A percentile compares a stretch with the other conserved stretches of the same genome.
These are phyloP conservation scores for Chlorella sp. DNA, from an alignment of 139 green algal species.

Conservation along the genomic window DNA sequence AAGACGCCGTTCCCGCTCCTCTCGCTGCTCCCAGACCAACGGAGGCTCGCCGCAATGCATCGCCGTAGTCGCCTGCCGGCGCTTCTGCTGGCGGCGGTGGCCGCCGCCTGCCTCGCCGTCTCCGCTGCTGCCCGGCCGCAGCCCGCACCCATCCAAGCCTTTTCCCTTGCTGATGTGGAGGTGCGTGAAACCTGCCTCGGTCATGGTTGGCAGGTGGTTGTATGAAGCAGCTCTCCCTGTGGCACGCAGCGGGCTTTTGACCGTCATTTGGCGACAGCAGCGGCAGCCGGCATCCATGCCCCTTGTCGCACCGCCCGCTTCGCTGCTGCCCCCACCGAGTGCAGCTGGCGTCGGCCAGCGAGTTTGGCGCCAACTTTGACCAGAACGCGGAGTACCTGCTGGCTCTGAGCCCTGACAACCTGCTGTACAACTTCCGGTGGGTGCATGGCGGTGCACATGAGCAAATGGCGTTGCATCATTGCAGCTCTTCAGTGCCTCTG, in stretches of 20 bases:
- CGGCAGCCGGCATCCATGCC: not conserved
- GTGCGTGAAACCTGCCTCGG: not conserved
- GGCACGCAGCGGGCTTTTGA: no score
- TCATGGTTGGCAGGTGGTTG: no score
- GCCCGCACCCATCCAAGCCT: conserved; percentile 10
- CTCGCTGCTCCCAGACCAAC: no score
- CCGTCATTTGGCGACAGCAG: no score
- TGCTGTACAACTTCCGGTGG: conserved; percentile 60
- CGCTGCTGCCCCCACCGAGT: not conserved
- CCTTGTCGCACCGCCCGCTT: not conserved
- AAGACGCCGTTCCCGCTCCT: no score
- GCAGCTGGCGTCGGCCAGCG: not conserved
- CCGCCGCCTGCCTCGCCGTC: not conserved
- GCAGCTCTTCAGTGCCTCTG: no score
- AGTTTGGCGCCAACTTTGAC: conserved; percentile 7
- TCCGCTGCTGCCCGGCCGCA: not conserved
- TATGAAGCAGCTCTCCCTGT: no score
- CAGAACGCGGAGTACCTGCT: conserved; percentile 66
- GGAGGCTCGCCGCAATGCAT: no score
- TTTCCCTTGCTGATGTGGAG: conserved; percentile 14
- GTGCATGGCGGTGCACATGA: not conserved
- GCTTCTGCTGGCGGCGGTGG: not conserved
- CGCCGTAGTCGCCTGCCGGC: not conserved
- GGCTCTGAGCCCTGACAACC: conserved; percentile 48
- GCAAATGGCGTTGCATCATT: no score